Base-by-base conservation (phyloP, 163 green algal species). In the Trebouxia gelatinosa region DNA sequence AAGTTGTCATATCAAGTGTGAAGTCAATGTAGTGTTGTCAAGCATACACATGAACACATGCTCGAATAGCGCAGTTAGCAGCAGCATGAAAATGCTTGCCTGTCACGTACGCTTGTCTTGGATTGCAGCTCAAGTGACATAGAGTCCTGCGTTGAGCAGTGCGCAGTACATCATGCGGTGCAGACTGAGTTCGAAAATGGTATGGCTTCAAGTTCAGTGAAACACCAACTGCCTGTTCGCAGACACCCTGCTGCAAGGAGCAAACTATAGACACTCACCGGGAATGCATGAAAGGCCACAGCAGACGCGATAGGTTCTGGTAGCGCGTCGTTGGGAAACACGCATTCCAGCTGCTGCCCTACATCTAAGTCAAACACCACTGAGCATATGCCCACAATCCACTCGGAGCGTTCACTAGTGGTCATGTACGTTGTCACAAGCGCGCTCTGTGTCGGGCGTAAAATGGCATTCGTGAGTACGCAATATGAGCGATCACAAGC, bases 291-390 rank as follows among this genome's bases (percentile, higher is more conserved):
- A 40, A 94, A 94, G 0, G 89, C 89, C 0, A 95, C 78, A 58
- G 89, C 83, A 0, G 65, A 65, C 16, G 81, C 51, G 43, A 93
- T 90, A 40, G 89, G 77, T 37, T 79, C 71, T 0, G 74, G 84
- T 0, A 94, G 43, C 21, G 79, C 80, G 11, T 62, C 80, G 2
- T 38, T 26, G 0, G 90, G 90, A 0, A 84, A 81, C 4, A 88
- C 37, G 26, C 80, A 26, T 26, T 87, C 81, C 0, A 92, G 32
- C 13, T 80, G 82, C 34, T 92, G 89, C 1, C 90, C 90, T 0
- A 86, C 61, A 62, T 93, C 89, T 7, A 94, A 78, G 65, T 94
- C 88, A 67, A 94, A 94, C 0, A 92, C 40, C 1, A 92, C 81
- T 0, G 78, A 72, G 37, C 64, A 72, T 26, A 72, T 34, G 17